phyloP scores from a whole-genome alignment of 176 grass and related monocot species.

The Musa beccarii region DNA sequence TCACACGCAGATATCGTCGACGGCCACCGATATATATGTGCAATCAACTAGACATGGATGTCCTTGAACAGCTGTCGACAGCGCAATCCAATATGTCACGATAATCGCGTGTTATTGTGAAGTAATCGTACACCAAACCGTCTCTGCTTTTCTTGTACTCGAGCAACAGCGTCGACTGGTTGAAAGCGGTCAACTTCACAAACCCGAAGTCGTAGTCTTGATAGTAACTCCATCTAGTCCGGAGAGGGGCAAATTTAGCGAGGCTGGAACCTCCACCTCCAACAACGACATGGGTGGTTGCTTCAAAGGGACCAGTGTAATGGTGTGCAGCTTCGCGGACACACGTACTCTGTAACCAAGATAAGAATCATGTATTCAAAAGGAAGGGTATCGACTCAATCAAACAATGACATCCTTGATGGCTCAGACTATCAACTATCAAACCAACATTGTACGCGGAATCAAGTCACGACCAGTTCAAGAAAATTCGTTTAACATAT shows the following conservation, averaged over 20 bases:
- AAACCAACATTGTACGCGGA: background rate
- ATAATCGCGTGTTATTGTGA: conserved; percentile 70
- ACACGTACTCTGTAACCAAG: conserved; percentile 49
- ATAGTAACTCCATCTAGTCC: conserved; percentile 59
- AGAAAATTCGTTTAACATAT: background rate
- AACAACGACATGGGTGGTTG: conserved; percentile 82
- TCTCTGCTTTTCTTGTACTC: conserved; percentile 88
- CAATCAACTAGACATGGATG: conserved; percentile 31
- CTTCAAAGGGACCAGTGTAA: conserved; percentile 62
- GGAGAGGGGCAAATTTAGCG: conserved; percentile 36
- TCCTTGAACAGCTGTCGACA: conserved; percentile 45
- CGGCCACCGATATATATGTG: background rate
- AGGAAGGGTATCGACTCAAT: background rate
- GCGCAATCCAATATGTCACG: conserved; percentile 55
- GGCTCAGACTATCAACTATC: too few relatives aligned
- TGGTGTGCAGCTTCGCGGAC: conserved; percentile 50
- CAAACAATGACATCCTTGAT: background rate
- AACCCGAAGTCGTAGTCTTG: conserved; percentile 75
- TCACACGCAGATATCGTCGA: background rate
- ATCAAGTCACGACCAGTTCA: background rate
- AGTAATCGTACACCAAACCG: conserved; percentile 57
- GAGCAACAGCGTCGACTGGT: conserved; percentile 59
- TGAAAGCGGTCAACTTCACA: conserved; percentile 72
- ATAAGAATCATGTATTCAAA: background rate
- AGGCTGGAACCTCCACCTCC: conserved; percentile 78